Evolutionary conservation across 1,284 basidiomycete genomes (phyloP), one percentile per base, ranked within the genome.

Genomic region (Porodaedalea pini): DNA sequence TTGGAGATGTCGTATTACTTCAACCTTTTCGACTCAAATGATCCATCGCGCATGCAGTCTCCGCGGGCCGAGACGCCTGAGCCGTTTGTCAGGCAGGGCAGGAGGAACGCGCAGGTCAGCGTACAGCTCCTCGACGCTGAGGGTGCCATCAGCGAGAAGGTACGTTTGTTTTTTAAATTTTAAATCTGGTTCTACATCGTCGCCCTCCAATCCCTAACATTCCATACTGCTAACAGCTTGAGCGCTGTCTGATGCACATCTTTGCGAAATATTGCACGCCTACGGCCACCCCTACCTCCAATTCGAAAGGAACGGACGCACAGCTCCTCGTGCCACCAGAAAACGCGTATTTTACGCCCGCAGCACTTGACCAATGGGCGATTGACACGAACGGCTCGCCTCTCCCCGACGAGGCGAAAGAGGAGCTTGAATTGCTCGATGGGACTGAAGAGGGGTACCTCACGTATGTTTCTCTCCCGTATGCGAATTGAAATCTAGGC

Each of bases 401-500:
- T 15, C 86, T 90, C 63, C 78, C 84, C 19, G 75, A 83, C 51
- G 88, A 86, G 63, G 85, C 85, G 25, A 90, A 88, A 68, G 82
- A 88, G 54, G 89, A 91, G 67, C 75, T 90, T 32, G 85, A 88
- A 63, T 87, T 85, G 65, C 75, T 91, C 65, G 87, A 90, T 71
- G 81, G 86, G 5, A 87, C 80, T 17, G 83, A 83, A 39, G 78
- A 83, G 48, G 86, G 87, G n/a, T 73, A 78, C 60, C 73, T 91
- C 58, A 90, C 88, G 88, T 90, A 68, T 59, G 87, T 76, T 6
- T 13, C 8, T 37, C 29, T 39, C 19, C 48, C 19, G 43, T 50
- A 34, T 43, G 37, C 44, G 49, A 21, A 27, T 47, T 53, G n/a
- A 45, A n/a, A 13, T 29, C 29, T 19, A 25, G 19, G 3, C 4